Base-by-base conservation (phyloP, 176 grass and related monocot genomes). In the Guadua angustifolia region DNA sequence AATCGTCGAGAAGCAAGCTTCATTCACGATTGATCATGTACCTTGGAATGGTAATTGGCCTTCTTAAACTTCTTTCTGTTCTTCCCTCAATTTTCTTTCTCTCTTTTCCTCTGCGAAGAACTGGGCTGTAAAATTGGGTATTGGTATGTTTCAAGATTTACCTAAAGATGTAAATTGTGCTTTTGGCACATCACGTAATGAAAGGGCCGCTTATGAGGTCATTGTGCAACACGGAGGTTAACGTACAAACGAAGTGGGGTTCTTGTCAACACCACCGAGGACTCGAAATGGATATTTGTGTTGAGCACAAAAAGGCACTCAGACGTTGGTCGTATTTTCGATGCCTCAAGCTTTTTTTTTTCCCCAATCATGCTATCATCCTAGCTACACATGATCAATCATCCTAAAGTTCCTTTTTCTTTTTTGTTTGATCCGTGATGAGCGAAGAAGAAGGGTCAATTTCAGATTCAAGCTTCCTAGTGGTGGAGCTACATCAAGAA, bases 221-320 rank as follows among this genome's bases (percentile, higher is more conserved):
- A 74, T 85, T 10, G 88, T 92, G 19, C 71, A 87, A 38, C 71
- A 58, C 33, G 93, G 93, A 87, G 88, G 60, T 83, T 95, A 6
- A 25, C 71, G 24, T 95, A 92, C 81, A 90, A 78, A 61, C 83
- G 84, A 53, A 88, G 43, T 10, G 83, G 85, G 7, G 35, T 3
- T 13, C 70, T 43, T 13, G 85, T 95, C 35, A 85, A 85, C 60
- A 92, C 93, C 32, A 91, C 79, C 7, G 86, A 85, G 79, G 93
- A 77, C 19, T 87, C 88, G 33, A 95, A 95, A 71, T 95, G 90
- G 93, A 95, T 95, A 78, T 95, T 95, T 71, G 93, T 95, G 80
- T 83, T 95, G 24, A 92, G 93, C 91, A 92, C 93, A 22, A 78
- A 83, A n/a, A 86, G 88, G 86, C 93, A 22, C 75, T 95, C n/a